Evolutionary conservation across 805 yeast genomes (phyloP), one percentile per base, ranked within the genome.

Genomic region (Ogataea sp.): DNA sequence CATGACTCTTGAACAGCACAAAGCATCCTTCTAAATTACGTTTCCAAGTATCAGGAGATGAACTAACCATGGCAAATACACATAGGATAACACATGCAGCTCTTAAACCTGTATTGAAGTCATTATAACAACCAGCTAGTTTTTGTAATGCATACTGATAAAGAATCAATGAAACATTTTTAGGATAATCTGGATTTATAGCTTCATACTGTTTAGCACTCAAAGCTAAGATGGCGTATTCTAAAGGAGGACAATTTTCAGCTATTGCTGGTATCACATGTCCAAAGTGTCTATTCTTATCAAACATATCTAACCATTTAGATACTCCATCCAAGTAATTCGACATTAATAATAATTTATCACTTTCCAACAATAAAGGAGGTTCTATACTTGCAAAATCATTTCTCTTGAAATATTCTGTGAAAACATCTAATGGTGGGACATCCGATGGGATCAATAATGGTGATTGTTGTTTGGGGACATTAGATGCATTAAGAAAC

Each of bases 11-110:
- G 42, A 67, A 64, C 35, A 62, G 42, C 0, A 64, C 61, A 2
- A 63, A 58, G 47, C 71, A 67, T 6, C 71, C 72, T 50, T 62
- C 68, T 10, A 65, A 49, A 45, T 67, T 70, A 34, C 61, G 55
- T 34, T 69, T 48, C 70, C 70, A 64, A 41, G 60, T 56, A 17
- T 55, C 52, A 10, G 70, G 68, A 3, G 62, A 50, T 2, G 64
- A 54, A 6, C 62, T 55, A 65, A 67, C 62, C 67, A 66, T 65
- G 36, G 65, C 71, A 33, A 67, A 56, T 2, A 64, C 64, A 52
- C 71, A 51, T 14, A 51, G 41, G 13, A 48, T 40, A 20, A 51
- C 56, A 39, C 56, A 51, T 6, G 56, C 45, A 10, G 52, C 50
- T 16, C 45, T 38, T 28, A 48, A 48, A 18, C 49, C 13, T 43